Evolutionary conservation across 2,329 filamentous ascomycete genomes (phyloP).

Genomic region (Zymoseptoria tritici): DNA sequence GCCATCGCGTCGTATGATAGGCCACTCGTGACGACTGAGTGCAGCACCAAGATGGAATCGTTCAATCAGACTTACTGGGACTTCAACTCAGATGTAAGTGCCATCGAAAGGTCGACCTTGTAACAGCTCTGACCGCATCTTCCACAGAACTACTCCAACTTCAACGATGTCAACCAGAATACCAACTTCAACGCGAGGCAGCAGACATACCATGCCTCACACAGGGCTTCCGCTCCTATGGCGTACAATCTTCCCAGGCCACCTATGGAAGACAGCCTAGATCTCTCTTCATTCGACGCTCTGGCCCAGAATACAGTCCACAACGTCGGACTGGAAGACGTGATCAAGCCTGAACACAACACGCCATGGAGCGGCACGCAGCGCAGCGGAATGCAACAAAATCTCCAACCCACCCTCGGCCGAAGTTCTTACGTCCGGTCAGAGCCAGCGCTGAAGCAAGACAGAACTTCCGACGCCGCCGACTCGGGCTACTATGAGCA

Average conservation of each 20-base stretch:
- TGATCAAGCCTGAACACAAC: constrained; percentile 9
- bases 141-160: background rate
- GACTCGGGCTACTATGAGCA: constrained; percentile 17
- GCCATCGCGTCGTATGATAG: background rate
- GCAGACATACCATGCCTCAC: background rate
- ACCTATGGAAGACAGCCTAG: constrained; percentile 1
- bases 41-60: background rate
- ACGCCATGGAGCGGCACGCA: constrained; percentile 1
- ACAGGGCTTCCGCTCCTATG: constrained; percentile 5
- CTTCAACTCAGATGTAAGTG: background rate
- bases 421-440: constrained; percentile 2
- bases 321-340: constrained; percentile 3
- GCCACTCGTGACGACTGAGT: background rate
- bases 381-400: background rate
- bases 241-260: background rate
- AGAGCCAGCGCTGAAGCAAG: constrained; percentile 7
- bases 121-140: background rate
- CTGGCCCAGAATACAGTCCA: background rate
- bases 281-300: constrained; percentile 1
- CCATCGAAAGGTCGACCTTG: background rate
- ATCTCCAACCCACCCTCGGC: background rate
- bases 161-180: background rate
- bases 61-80: background rate
- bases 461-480: constrained; percentile 3
- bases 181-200: background rate